A percentile compares a stretch with the other conserved stretches of the same genome.
Conservation (phyloP, 495 filamentous ascomycete species). For the Filosporella fistucella region DNA sequence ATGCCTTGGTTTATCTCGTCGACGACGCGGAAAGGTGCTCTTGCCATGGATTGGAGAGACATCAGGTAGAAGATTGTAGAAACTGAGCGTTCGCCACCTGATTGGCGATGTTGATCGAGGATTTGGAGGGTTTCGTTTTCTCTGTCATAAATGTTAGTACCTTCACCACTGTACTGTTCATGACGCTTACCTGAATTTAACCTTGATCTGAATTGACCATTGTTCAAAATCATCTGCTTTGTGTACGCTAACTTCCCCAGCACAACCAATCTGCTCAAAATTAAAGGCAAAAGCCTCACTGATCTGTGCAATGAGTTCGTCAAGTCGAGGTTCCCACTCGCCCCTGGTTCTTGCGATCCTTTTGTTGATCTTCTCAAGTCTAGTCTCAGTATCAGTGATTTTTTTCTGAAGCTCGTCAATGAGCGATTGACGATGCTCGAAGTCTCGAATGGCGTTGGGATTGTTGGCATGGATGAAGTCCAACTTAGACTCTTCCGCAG, state of each 20-base stretch:
- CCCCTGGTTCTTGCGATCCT: constrained; percentile 45
- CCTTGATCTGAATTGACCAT: constrained; percentile 90
- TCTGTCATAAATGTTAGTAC: constrained; percentile 30
- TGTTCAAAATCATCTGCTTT: constrained; percentile 86
- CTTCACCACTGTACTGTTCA: neutral
- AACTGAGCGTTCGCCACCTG: constrained; percentile 92
- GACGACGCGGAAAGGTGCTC: constrained; percentile 96
- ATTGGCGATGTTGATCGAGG: constrained; percentile 88
- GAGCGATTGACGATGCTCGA: constrained; percentile 59
- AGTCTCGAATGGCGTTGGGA: constrained; percentile 70
- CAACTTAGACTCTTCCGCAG: constrained; percentile 66
- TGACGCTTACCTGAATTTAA: constrained; percentile 75
- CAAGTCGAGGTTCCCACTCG: constrained; percentile 82
- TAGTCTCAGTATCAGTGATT: constrained; percentile 35
- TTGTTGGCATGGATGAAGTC: constrained; percentile 78
- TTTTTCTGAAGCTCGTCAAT: constrained; percentile 38
- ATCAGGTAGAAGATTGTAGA: constrained; percentile 99
- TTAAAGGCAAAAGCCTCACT: constrained; percentile 86
- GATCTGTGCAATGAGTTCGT: constrained; percentile 72
- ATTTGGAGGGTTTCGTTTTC: constrained; percentile 79
- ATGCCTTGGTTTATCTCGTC: constrained; percentile 99
- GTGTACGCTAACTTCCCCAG: constrained; percentile 80
- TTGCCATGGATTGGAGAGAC: constrained; percentile 90
- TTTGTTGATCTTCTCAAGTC: constrained; percentile 49
- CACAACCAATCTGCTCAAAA: constrained; percentile 90